Percentiles rank a stretch among this genome's conserved stretches.
These are phyloP conservation scores for Fonsecaea nubica DNA, from an alignment of 2,329 filamentous ascomycete genomes.

Conservation along the genomic window DNA sequence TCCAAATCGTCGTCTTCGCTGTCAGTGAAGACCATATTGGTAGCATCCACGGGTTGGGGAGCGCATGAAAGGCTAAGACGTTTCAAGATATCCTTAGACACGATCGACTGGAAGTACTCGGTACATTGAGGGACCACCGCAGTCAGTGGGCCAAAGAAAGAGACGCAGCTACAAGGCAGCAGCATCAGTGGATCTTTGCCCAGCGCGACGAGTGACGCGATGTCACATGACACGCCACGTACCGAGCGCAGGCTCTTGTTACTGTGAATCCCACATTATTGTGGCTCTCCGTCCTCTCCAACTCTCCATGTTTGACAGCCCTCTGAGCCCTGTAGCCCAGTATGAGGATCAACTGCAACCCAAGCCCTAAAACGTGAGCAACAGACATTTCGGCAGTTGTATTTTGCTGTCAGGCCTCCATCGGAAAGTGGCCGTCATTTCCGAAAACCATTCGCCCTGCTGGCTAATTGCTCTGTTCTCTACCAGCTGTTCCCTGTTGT, in stretches of 20 bases:
- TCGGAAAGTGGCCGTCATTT: constrained; percentile 16
- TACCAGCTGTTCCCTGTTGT: background rate
- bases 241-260: no score
- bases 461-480: background rate
- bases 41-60: background rate
- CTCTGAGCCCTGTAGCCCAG: background rate
- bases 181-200: background rate
- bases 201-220: background rate
- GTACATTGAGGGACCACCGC: background rate
- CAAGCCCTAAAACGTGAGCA: background rate
- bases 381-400: constrained; percentile 21
- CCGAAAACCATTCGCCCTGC: constrained; percentile 2
- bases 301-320: background rate
- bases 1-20: constrained; percentile 38
- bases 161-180: background rate
- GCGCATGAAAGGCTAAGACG: background rate
- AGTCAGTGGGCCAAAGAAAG: background rate
- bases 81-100: background rate
- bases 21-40: constrained; percentile 33
- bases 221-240: constrained; percentile 3
- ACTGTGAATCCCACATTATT: constrained; percentile 2
- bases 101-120: background rate
- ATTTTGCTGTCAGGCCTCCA: constrained; percentile 5
- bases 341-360: background rate
- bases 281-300: constrained; percentile 2